phyloP scores from a whole-genome alignment of 345 rosid species.

The Lumnitzera littorea region DNA sequence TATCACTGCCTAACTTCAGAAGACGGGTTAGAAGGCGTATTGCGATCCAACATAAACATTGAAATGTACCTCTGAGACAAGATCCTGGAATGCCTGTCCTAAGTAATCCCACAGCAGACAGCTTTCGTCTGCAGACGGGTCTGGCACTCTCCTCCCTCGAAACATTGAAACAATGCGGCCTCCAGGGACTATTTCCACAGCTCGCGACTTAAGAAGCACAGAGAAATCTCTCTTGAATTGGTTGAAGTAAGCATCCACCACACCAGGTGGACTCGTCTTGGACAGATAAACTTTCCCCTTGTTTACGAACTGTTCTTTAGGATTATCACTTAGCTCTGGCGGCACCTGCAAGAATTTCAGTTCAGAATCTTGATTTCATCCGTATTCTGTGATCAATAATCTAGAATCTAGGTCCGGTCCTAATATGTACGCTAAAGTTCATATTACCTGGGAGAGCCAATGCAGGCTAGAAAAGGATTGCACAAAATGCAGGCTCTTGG shows the following conservation, averaged over 20 bases:
- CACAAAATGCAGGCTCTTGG: slow-evolving; percentile 27
- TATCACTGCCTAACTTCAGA: neutral
- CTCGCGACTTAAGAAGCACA: slow-evolving; percentile 23
- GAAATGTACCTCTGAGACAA: slow-evolving; percentile 24
- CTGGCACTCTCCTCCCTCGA: slow-evolving; percentile 23
- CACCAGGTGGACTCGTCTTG: slow-evolving; percentile 24
- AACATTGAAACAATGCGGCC: slow-evolving; percentile 35
- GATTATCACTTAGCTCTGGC: slow-evolving; percentile 19
- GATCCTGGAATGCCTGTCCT: slow-evolving; percentile 33
- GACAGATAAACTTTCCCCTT: slow-evolving; percentile 38
- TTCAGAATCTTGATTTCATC: neutral
- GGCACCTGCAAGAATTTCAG: slow-evolving; percentile 21
- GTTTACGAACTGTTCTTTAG: slow-evolving; percentile 16
- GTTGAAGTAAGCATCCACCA: slow-evolving; percentile 20
- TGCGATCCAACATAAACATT: neutral
- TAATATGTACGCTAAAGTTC: too few relatives aligned
- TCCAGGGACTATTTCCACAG: slow-evolving; percentile 24
- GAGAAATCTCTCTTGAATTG: slow-evolving; percentile 40
- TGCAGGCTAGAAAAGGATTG: slow-evolving; percentile 37
- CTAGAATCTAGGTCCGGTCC: too few relatives aligned
- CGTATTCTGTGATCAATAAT: too few relatives aligned
- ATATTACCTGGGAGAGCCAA: slow-evolving; percentile 41
- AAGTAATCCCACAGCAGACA: slow-evolving; percentile 44
- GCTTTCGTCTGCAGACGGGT: slow-evolving; percentile 28
- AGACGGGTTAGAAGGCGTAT: neutral